A percentile compares a stretch with the other conserved stretches of the same genome.
Conservation (phyloP, 1,284 basidiomycete species). For the Mycosarcoma mackinlayi region DNA sequence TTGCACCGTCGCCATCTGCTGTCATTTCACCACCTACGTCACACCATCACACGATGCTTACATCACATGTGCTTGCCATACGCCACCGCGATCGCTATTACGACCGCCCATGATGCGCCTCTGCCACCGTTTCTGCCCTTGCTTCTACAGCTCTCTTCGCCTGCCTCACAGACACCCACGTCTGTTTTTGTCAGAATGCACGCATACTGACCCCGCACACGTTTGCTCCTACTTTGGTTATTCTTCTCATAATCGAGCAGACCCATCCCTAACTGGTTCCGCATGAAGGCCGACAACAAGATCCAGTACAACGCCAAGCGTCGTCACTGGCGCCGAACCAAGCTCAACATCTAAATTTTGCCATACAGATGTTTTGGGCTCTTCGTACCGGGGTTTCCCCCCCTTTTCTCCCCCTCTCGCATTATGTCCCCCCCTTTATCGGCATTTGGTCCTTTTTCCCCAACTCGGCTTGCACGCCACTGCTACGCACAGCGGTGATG, state of each 20-base stretch:
- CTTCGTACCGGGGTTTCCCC: too few relatives aligned
- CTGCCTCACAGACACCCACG: not conserved
- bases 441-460: too few relatives aligned
- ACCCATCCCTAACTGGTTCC: slow-evolving; percentile 98
- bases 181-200: not conserved
- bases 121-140: slow-evolving; percentile 6
- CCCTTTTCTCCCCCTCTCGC: not conserved
- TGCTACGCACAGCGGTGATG: too few relatives aligned
- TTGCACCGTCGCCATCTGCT: too few relatives aligned
- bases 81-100: too few relatives aligned
- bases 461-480: too few relatives aligned
- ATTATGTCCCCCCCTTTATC: not conserved
- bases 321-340: slow-evolving; percentile 67
- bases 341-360: slow-evolving; percentile 62
- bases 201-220: slow-evolving; percentile 24
- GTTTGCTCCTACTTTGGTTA: too few relatives aligned
- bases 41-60: too few relatives aligned
- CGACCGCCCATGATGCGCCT: too few relatives aligned
- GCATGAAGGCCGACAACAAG: slow-evolving; percentile 93
- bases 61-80: too few relatives aligned
- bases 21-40: too few relatives aligned
- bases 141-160: not conserved
- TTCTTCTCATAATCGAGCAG: slow-evolving; percentile 68
- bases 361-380: not conserved
- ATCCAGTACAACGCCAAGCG: slow-evolving; percentile 77